Evolutionary conservation across 768 basidiomycete genomes (phyloP).

Genomic region (Phaeolepiota aurea): DNA sequence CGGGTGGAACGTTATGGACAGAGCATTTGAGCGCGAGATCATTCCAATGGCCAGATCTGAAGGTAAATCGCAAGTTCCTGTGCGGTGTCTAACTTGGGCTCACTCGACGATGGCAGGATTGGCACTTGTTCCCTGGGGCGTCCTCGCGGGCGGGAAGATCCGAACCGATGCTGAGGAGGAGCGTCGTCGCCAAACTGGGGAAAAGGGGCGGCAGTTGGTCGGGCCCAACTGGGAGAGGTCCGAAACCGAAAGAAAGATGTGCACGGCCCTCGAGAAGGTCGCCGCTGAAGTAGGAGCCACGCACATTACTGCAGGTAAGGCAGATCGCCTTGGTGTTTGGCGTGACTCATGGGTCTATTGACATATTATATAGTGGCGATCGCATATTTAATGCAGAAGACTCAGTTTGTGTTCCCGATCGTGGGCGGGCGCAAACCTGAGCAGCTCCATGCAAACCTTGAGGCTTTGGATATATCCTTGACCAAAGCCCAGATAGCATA

Average conservation of each 20-base stretch:
- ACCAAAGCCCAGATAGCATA: constrained; percentile 31
- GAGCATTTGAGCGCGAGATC: constrained; percentile 47
- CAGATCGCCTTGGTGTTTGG: neutral
- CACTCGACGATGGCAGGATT: no score
- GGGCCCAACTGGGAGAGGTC: constrained; percentile 33
- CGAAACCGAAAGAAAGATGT: constrained; percentile 32
- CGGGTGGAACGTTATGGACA: constrained; percentile 30
- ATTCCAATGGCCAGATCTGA: constrained; percentile 34
- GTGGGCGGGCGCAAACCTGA: constrained; percentile 42
- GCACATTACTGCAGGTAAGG: constrained; percentile 33
- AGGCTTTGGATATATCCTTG: constrained; percentile 36
- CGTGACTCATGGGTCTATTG: neutral
- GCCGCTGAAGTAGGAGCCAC: constrained; percentile 40
- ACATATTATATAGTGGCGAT: constrained; percentile 28
- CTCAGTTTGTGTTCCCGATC: constrained; percentile 43
- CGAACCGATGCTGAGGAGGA: constrained; percentile 38
- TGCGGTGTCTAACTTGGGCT: no score
- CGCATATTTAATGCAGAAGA: constrained; percentile 46
- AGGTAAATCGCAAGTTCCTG: constrained; percentile 24
- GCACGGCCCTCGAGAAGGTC: constrained; percentile 37
- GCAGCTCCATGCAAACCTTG: constrained; percentile 39
- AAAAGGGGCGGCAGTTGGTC: constrained; percentile 25
- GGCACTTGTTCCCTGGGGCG: constrained; percentile 23
- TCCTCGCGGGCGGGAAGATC: constrained; percentile 32
- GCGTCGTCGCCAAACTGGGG: constrained; percentile 17